These are phyloP conservation scores for Solanum chaucha DNA, from an alignment of 257 asterid genomes.

Conservation along the genomic window DNA sequence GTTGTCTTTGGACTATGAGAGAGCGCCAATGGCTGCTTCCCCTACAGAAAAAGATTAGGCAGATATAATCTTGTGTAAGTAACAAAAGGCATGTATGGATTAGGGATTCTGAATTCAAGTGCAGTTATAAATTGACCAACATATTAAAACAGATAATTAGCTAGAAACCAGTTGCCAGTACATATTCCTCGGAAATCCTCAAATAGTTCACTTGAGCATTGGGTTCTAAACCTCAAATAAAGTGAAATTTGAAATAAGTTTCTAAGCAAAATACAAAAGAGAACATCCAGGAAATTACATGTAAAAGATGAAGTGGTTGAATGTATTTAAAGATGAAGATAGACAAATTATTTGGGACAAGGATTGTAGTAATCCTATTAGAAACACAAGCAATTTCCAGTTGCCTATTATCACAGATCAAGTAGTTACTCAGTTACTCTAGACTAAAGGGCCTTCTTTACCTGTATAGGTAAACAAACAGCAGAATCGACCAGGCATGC, in stretches of 20 bases:
- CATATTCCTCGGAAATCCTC: not conserved
- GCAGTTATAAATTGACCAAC: not conserved
- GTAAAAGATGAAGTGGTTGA: not conserved
- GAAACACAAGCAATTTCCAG: not conserved
- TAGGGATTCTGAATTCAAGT: not conserved
- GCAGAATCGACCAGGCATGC: not conserved
- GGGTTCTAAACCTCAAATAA: not conserved
- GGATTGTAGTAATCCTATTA: not conserved
- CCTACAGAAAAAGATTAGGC: not conserved
- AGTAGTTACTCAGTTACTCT: not conserved
- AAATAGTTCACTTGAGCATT: not conserved
- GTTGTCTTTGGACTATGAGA: conserved; percentile 61
- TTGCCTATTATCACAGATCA: not conserved
- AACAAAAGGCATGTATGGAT: not conserved
- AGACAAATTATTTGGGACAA: not conserved
- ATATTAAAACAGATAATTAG: not conserved
- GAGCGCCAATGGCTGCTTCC: conserved; percentile 4
- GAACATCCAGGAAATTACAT: not conserved
- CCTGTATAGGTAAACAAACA: not conserved
- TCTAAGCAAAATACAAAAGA: not conserved
- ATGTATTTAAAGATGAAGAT: not conserved
- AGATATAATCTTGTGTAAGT: not conserved
- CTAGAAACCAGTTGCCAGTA: not conserved
- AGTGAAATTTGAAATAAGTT: not conserved
- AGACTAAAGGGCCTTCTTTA: not conserved